Evolutionary conservation across 345 rosid species (phyloP).

Genomic region (Sonneratia alba): DNA sequence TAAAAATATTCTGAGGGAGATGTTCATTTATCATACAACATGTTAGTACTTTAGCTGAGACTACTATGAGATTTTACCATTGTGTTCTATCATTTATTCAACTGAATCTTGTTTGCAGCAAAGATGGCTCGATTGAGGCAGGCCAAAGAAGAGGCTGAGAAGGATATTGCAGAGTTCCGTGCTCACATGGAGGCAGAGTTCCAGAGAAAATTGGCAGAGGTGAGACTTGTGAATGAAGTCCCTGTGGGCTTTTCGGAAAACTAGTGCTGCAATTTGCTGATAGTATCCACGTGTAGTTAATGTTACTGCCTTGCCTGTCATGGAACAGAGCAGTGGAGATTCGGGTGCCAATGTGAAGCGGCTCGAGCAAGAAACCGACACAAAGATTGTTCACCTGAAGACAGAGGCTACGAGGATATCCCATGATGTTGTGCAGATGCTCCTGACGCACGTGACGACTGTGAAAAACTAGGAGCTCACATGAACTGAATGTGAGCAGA

Average conservation of each 20-base stretch:
- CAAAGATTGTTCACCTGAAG: slow-evolving; percentile 56
- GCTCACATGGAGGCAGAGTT: slow-evolving; percentile 58
- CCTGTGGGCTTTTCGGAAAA: neutral
- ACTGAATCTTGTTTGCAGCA: slow-evolving; percentile 21
- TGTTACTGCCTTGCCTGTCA: neutral
- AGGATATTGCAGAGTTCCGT: slow-evolving; percentile 53
- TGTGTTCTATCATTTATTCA: neutral
- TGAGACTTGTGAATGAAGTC: slow-evolving; percentile 12
- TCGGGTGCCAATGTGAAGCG: slow-evolving; percentile 86
- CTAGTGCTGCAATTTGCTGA: no score
- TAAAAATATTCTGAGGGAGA: neutral
- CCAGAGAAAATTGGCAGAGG: slow-evolving; percentile 67
- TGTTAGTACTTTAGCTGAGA: neutral
- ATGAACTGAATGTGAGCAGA: neutral
- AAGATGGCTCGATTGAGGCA: slow-evolving; percentile 74
- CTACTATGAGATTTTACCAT: neutral
- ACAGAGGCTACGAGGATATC: slow-evolving; percentile 49
- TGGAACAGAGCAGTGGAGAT: slow-evolving; percentile 71
- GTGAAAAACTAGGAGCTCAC: slow-evolving; percentile 38
- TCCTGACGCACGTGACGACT: slow-evolving; percentile 55
- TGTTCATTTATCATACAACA: neutral
- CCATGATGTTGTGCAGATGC: slow-evolving; percentile 53
- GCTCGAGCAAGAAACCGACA: slow-evolving; percentile 65
- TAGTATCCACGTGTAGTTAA: neutral
- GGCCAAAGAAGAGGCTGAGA: slow-evolving; percentile 86